Evolutionary conservation across 1,284 basidiomycete species (phyloP), one percentile per base, ranked within the genome.

Genomic region (Wallemia mellicola): DNA sequence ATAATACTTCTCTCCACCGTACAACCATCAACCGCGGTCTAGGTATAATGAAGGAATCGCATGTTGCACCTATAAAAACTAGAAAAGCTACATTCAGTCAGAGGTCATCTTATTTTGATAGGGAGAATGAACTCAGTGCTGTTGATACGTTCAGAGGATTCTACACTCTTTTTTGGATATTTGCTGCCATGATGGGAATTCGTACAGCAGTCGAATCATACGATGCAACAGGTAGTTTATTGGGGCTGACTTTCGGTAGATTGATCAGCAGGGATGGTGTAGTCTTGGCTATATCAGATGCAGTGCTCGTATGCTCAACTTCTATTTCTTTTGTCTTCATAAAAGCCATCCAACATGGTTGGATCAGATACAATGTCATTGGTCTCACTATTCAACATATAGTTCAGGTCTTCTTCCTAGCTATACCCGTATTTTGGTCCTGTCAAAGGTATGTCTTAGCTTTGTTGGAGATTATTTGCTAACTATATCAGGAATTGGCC

Each of bases 81-180:
- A 69, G 60, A 82, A 84, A 0, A 72, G 75, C 91, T 65, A 80
- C 80, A 25, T 94, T 94, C 69, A 76, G 80, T 0, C 86, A 89
- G 2, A 77, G 89, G 60, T 78, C 80, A 60, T 87, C 85, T 1
- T 75, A 75, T 59, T 86, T 95, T 66, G 88, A 95, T 70, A 81
- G 79, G 55, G 74, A 75, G 61, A 89, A 92, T 67, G 77, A 78
- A 64, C 70, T 70, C 15, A 81, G 81, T 19, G 77, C 78, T 38
- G 71, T 76, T 9, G 89, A 95, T 70, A 80, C 88, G 68, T 92
- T 95, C 68, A 77, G 89, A 64, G 89, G 89, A 0, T 94, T 94
- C 75, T 94, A 88, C 71, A 78, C 82, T 1, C 76, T 95, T 59
- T 94, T 94, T 71, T 94, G 89, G 75, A 72, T 76, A 58, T 68